Evolutionary conservation across 2,329 filamentous ascomycete species (phyloP).

Genomic region (Penicillium oxalicum): DNA sequence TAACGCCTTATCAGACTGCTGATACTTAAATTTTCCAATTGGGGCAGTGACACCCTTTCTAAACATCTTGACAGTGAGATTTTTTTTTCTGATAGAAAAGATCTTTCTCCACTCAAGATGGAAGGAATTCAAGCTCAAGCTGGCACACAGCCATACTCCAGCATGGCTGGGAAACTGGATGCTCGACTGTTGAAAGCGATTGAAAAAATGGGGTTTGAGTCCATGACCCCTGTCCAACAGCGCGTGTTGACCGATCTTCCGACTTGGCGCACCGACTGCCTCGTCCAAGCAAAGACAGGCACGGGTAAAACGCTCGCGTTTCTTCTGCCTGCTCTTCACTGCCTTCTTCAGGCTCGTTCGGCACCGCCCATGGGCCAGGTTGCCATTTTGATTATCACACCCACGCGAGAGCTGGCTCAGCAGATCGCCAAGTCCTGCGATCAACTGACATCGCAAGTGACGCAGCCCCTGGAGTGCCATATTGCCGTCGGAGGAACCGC

Average conservation of each 20-base stretch:
- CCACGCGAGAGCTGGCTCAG: constrained; percentile 46
- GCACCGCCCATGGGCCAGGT: constrained; percentile 32
- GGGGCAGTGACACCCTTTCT: neutral
- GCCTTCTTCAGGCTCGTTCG: constrained; percentile 33
- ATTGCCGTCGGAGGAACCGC: constrained; percentile 41
- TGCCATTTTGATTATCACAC: constrained; percentile 44
- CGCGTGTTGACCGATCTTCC: constrained; percentile 49
- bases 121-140: constrained; percentile 11
- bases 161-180: constrained; percentile 33
- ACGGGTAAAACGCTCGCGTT: constrained; percentile 49
- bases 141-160: constrained; percentile 24
- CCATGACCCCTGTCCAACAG: constrained; percentile 51
- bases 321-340: constrained; percentile 44
- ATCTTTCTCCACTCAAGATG: constrained; percentile 7
- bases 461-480: constrained; percentile 37
- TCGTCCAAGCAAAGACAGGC: constrained; percentile 50
- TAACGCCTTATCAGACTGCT: neutral
- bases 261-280: constrained; percentile 45
- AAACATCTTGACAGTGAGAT: too few species aligned
- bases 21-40: constrained; percentile 1
- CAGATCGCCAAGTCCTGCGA: constrained; percentile 46
- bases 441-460: constrained; percentile 38
- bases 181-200: constrained; percentile 29
- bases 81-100: neutral
- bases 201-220: constrained; percentile 28